Conservation (phyloP, 2,329 filamentous ascomycete genomes). For the Hawksworthiomyces lignivorus region DNA sequence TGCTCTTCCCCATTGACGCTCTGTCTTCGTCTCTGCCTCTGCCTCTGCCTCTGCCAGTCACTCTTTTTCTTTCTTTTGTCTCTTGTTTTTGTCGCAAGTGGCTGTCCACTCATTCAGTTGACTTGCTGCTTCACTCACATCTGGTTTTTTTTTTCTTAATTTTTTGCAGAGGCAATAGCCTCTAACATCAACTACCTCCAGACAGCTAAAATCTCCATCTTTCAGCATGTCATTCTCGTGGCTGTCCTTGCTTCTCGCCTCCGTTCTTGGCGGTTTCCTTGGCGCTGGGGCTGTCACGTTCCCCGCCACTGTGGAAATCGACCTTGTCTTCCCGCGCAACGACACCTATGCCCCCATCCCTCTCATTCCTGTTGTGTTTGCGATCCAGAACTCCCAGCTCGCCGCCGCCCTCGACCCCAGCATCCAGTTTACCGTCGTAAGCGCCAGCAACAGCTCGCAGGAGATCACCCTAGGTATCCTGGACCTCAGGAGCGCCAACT, state of each 20-base stretch:
- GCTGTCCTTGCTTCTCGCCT: neutral
- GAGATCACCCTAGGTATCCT: neutral
- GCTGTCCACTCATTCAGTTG: too few relatives aligned
- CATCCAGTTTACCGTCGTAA: constrained; percentile 5
- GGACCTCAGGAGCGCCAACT: constrained; percentile 5
- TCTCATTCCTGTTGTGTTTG: constrained; percentile 22
- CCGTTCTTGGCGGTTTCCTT: neutral
- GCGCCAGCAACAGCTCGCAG: neutral
- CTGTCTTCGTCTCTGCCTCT: too few relatives aligned
- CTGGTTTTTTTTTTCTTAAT: too few relatives aligned
- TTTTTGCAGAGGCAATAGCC: neutral
- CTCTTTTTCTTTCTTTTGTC: too few relatives aligned
- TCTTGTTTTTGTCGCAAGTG: too few relatives aligned
- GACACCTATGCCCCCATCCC: constrained; percentile 21
- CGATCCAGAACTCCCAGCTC: constrained; percentile 19
- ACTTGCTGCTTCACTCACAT: too few relatives aligned
- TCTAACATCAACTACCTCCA: neutral
- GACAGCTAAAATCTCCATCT: too few relatives aligned
- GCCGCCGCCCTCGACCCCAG: constrained; percentile 11
- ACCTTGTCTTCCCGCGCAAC: constrained; percentile 25
- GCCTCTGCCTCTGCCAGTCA: too few relatives aligned
- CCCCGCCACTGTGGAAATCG: constrained; percentile 18
- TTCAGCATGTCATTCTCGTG: neutral
- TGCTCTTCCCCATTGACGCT: too few relatives aligned
- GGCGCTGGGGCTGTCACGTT: neutral